Evolutionary conservation across 768 basidiomycete species (phyloP).

Genomic region (Asterophora parasitica): DNA sequence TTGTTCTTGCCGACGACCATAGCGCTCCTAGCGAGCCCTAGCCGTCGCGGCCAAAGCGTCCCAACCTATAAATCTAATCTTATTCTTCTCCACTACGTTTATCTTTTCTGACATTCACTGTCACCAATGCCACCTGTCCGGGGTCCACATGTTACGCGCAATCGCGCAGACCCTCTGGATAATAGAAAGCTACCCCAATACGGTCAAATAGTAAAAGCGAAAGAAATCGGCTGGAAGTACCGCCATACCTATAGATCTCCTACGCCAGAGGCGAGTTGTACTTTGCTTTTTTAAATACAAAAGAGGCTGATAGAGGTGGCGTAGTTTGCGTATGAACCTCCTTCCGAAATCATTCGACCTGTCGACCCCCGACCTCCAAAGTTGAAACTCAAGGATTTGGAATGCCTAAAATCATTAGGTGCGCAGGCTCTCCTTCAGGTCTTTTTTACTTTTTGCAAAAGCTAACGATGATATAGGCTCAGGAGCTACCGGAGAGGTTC

Average conservation of each 20-base stretch:
- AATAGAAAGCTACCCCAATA: not conserved
- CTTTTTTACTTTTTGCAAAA: not conserved
- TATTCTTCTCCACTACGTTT: not conserved
- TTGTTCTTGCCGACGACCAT: no score
- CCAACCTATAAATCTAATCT: not conserved
- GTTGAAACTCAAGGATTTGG: conserved; percentile 33
- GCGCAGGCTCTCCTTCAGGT: not conserved
- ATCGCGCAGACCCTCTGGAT: conserved; percentile 2
- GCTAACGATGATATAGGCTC: conserved; percentile 25
- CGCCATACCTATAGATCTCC: not conserved
- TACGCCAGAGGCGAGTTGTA: not conserved
- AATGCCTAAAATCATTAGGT: conserved; percentile 40
- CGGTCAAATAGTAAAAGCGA: not conserved
- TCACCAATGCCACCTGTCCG: conserved; percentile 1
- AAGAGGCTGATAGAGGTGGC: not conserved
- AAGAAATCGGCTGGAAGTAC: not conserved
- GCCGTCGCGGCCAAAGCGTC: not conserved
- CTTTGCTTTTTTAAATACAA: not conserved
- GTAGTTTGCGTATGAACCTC: conserved; percentile 7
- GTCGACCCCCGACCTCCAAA: conserved; percentile 31
- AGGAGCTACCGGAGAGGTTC: conserved; percentile 37
- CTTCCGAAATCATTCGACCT: conserved; percentile 19
- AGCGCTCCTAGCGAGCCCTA: no score
- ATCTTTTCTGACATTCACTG: not conserved
- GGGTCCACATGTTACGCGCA: conserved; percentile 2